Conservation (phyloP, 306 rosid species). For the Dryas octopetala region DNA sequence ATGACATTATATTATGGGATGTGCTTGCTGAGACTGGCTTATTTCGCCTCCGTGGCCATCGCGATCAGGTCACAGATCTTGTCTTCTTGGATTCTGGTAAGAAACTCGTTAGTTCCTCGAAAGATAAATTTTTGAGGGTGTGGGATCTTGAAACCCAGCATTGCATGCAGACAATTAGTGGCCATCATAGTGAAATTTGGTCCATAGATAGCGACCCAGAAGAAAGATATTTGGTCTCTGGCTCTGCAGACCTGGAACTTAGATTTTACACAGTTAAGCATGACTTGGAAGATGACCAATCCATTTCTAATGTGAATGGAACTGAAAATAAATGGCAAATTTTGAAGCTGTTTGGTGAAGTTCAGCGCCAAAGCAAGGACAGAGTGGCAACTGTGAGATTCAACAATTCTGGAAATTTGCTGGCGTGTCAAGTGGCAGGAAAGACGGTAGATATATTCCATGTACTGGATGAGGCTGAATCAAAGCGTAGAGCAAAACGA, state of each 20-base stretch:
- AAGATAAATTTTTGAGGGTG: constrained; percentile 91
- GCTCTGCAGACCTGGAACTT: constrained; percentile 87
- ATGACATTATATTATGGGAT: constrained; percentile 85
- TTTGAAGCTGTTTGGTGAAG: constrained; percentile 78
- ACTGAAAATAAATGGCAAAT: constrained; percentile 67
- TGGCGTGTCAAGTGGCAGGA: constrained; percentile 94
- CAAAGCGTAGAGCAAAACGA: constrained; percentile 85
- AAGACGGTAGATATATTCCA: constrained; percentile 75
- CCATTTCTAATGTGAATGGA: constrained; percentile 31
- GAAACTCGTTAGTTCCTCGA: constrained; percentile 82
- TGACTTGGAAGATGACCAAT: constrained; percentile 45
- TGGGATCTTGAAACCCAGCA: constrained; percentile 99
- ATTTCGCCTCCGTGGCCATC: constrained; percentile 89
- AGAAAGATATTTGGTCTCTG: constrained; percentile 76
- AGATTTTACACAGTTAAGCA: constrained; percentile 66
- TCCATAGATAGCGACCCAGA: constrained; percentile 69
- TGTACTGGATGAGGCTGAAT: constrained; percentile 80
- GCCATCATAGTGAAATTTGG: constrained; percentile 97
- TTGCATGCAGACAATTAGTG: constrained; percentile 90
- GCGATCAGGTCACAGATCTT: constrained; percentile 87
- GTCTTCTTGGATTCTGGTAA: constrained; percentile 73
- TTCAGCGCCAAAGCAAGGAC: constrained; percentile 75
- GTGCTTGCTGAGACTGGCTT: constrained; percentile 81
- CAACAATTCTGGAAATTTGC: constrained; percentile 72
- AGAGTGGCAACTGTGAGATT: constrained; percentile 85